Evolutionary conservation across 108 stramenopile species (phyloP).

Genomic region (Fragilariopsis cylindrus): DNA sequence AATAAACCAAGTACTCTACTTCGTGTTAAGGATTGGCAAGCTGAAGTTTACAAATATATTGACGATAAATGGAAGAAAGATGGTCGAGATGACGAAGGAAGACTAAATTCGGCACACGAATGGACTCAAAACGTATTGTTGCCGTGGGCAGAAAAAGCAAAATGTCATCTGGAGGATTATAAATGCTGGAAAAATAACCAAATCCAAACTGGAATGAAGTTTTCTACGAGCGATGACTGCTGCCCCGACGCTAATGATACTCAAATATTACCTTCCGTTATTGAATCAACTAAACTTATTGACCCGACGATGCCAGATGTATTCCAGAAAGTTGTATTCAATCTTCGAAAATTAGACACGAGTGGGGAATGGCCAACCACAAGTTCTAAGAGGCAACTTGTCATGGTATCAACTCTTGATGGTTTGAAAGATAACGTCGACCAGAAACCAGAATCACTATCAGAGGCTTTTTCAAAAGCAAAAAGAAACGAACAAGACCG

Average conservation of each 20-base stretch:
- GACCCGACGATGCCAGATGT: conserved; percentile 58
- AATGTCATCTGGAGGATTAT: conserved; percentile 61
- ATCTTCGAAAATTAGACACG: conserved; percentile 58
- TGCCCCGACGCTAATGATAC: not conserved
- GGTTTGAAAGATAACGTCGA: conserved; percentile 1
- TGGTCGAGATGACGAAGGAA: conserved; percentile 52
- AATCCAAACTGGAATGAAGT: not conserved
- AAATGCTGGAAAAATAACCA: conserved; percentile 55
- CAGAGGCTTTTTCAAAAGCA: conserved; percentile 47
- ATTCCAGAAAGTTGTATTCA: conserved; percentile 54
- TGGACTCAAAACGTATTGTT: conserved; percentile 61
- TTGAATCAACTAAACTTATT: conserved; percentile 16
- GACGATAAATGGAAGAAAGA: conserved; percentile 49
- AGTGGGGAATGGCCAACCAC: conserved; percentile 77
- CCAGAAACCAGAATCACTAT: conserved; percentile 29
- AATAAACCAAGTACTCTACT: conserved; percentile 46
- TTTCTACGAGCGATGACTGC: not conserved
- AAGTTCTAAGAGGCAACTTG: conserved; percentile 72
- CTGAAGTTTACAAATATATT: conserved; percentile 40
- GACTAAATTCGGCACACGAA: conserved; percentile 43
- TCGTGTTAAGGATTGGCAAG: conserved; percentile 61
- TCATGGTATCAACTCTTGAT: conserved; percentile 61
- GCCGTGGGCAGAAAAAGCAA: conserved; percentile 71
- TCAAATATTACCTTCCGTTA: not conserved
- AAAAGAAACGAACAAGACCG: conserved; percentile 37